A percentile compares a stretch with the other conserved stretches of the same genome.
These are phyloP conservation scores for Mortierella sp. DNA, from an alignment of 371 early-diverging fungal genomes.

Conservation along the genomic window DNA sequence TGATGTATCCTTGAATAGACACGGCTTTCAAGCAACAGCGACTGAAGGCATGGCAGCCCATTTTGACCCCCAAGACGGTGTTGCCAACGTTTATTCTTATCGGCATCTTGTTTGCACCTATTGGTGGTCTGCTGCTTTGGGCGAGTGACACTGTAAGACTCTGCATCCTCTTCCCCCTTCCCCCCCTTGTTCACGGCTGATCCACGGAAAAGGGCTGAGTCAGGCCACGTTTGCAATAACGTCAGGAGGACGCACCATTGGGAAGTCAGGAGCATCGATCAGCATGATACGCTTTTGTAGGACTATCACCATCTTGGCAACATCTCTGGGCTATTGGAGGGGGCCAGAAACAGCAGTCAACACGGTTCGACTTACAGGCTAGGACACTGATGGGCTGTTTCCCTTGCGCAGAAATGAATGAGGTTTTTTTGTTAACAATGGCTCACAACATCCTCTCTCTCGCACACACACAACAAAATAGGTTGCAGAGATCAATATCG, in stretches of 20 bases:
- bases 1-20: slow-evolving; percentile 59
- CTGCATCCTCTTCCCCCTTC: not conserved
- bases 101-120: slow-evolving; percentile 91
- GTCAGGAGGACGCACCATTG: not conserved
- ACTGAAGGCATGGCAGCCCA: slow-evolving; percentile 97
- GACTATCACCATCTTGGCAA: not conserved
- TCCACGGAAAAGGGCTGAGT: too few species aligned
- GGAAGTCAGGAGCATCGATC: slow-evolving; percentile 1
- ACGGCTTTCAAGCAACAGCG: slow-evolving; percentile 98
- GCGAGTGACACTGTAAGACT: slow-evolving; percentile 71
- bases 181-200: slow-evolving; percentile 9
- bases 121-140: slow-evolving; percentile 86
- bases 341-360: too few species aligned
- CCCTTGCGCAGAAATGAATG: too few species aligned
- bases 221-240: not conserved
- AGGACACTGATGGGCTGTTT: too few species aligned
- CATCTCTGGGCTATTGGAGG: too few species aligned
- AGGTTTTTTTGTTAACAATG: not conserved
- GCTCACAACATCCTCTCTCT: slow-evolving; percentile 3
- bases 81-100: slow-evolving; percentile 92
- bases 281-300: not conserved
- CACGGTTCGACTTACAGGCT: too few species aligned
- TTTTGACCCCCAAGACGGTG: slow-evolving; percentile 94
- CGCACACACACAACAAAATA: slow-evolving; percentile 34
- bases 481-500: slow-evolving; percentile 84